A percentile compares a stretch with the other conserved stretches of the same genome.
phyloP scores from a whole-genome alignment of 257 asterid species.

The Salvia miltiorrhiza region DNA sequence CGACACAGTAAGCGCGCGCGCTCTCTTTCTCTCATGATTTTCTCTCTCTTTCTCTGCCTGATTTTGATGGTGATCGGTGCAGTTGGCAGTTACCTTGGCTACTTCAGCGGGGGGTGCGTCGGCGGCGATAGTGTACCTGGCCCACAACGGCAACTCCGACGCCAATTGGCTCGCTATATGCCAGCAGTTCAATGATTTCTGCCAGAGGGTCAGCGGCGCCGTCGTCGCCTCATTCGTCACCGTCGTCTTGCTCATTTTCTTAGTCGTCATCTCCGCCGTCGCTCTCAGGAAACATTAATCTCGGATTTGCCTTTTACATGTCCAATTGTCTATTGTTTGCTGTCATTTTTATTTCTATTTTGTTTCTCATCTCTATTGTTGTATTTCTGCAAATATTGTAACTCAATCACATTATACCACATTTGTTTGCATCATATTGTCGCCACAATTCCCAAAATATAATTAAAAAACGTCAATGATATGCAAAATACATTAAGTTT shows the following conservation, averaged over 20 bases:
- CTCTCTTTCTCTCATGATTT: background rate
- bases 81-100: slow-evolving; percentile 56
- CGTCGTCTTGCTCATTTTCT: slow-evolving; percentile 37
- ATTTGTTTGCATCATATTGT: background rate
- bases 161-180: slow-evolving; percentile 90
- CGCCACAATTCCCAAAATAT: too few species aligned
- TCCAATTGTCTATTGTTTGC: background rate
- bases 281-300: slow-evolving; percentile 39
- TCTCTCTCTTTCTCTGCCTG: background rate
- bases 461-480: too few species aligned
- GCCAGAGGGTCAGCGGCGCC: slow-evolving; percentile 64
- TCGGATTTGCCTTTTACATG: background rate
- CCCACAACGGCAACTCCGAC: slow-evolving; percentile 62
- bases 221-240: slow-evolving; percentile 61
- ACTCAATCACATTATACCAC: slow-evolving; percentile 14
- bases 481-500: too few species aligned
- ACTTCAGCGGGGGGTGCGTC: slow-evolving; percentile 69
- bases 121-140: slow-evolving; percentile 76
- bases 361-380: background rate
- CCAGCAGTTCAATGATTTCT: slow-evolving; percentile 70
- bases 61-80: background rate
- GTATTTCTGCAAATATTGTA: background rate
- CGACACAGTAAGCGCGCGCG: slow-evolving; percentile 50
- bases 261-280: slow-evolving; percentile 52
- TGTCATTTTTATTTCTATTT: background rate